These are phyloP conservation scores for Platanthera zijinensis DNA, from an alignment of 106 monocot genomes.

Conservation along the genomic window DNA sequence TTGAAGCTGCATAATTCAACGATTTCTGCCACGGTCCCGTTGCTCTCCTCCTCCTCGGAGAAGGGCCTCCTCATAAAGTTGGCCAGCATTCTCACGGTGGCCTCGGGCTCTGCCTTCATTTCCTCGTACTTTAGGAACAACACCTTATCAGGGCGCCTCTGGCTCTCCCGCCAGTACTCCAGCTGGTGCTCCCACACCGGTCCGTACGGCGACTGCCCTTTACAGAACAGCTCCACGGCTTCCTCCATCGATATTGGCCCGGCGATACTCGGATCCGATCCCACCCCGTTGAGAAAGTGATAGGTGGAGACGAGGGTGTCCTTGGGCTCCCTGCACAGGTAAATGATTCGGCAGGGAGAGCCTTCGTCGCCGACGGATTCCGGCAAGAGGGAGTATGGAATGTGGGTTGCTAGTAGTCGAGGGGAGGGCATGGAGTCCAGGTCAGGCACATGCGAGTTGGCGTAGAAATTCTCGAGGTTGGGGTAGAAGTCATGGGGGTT, in stretches of 20 bases:
- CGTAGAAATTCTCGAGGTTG: not conserved
- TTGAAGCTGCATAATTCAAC: slow-evolving; percentile 25
- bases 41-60: slow-evolving; percentile 18
- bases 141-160: not conserved
- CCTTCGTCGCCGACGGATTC: slow-evolving; percentile 6
- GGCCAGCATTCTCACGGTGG: slow-evolving; percentile 13
- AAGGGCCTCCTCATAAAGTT: slow-evolving; percentile 22
- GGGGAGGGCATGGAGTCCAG: slow-evolving; percentile 9
- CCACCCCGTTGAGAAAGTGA: slow-evolving; percentile 18
- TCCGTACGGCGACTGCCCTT: not conserved
- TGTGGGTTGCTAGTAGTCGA: slow-evolving; percentile 2
- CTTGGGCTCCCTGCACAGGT: slow-evolving; percentile 33
- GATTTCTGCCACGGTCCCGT: slow-evolving; percentile 16
- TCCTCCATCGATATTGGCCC: slow-evolving; percentile 3
- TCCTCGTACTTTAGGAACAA: slow-evolving; percentile 32
- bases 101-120: slow-evolving; percentile 1
- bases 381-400: slow-evolving; percentile 5
- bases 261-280: not conserved
- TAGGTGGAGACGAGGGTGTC: slow-evolving; percentile 27
- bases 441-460: not conserved
- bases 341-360: slow-evolving; percentile 22
- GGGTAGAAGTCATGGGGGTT: slow-evolving; percentile 9
- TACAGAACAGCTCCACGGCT: slow-evolving; percentile 1
- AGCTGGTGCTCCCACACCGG: slow-evolving; percentile 25
- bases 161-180: slow-evolving; percentile 21